phyloP scores from a whole-genome alignment of 345 rosid species.

The Linum lewisii region DNA sequence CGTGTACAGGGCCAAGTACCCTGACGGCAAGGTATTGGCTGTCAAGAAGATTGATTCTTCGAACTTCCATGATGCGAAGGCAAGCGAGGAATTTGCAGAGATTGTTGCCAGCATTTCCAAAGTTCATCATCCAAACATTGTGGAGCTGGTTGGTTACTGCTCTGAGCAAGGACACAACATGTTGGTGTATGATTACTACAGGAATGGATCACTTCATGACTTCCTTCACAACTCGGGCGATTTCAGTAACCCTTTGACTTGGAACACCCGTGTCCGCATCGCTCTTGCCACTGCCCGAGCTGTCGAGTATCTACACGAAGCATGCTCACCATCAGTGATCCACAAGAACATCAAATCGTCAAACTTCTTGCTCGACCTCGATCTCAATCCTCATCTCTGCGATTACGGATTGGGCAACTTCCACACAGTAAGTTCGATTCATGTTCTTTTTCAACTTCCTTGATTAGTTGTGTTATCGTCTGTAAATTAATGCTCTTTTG shows the following conservation, averaged over 20 bases:
- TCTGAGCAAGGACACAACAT: constrained; percentile 69
- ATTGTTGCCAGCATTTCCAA: constrained; percentile 58
- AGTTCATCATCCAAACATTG: constrained; percentile 72
- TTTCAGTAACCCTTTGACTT: constrained; percentile 86
- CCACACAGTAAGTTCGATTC: constrained; percentile 43
- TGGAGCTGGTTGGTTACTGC: constrained; percentile 72
- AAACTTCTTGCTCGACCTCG: constrained; percentile 77
- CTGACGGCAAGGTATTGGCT: constrained; percentile 66
- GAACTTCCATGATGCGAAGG: constrained; percentile 29
- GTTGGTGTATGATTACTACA: constrained; percentile 62
- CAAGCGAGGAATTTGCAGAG: constrained; percentile 43
- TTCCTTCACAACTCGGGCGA: constrained; percentile 86
- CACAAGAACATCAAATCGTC: constrained; percentile 97
- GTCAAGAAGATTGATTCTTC: constrained; percentile 86
- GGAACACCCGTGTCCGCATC: constrained; percentile 90
- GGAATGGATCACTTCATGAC: constrained; percentile 84
- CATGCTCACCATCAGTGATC: constrained; percentile 69
- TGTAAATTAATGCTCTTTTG: too few species aligned
- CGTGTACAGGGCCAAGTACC: constrained; percentile 68
- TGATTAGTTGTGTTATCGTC: too few species aligned
- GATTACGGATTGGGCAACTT: constrained; percentile 80
- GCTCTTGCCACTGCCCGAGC: constrained; percentile 84
- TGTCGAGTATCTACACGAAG: constrained; percentile 92
- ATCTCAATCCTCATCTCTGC: constrained; percentile 66
- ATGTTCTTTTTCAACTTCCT: too few species aligned